Evolutionary conservation across 441 rosid genomes (phyloP), one percentile per base, ranked within the genome.

Genomic region (Euphorbia celastroides): DNA sequence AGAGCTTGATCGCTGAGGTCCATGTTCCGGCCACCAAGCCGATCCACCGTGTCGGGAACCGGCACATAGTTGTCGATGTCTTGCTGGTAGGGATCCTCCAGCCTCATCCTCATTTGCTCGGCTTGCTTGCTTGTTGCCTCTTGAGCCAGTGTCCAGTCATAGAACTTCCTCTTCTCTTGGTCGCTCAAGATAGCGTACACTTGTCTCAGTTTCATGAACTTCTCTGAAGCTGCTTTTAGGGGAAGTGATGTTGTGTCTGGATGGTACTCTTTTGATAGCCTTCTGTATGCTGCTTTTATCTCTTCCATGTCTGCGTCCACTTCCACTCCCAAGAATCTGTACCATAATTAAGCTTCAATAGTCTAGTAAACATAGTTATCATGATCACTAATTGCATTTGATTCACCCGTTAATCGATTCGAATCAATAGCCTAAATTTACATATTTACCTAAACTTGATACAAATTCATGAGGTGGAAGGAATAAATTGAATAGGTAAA

Each of bases 161-260:
- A 92, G 68, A 92, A 92, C 60, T 70, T 78, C 0, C 96, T 76
- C n/a, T 80, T 81, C 86, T 89, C 95, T 1, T 66, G 80, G 6
- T 83, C 44, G 82, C 95, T 85, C 46, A 92, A 25, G 36, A 82
- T 88, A 52, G 85, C 78, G 28, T 92, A 89, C 5, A 89, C 75
- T 69, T 85, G 79, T 73, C 88, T 83, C 13, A 92, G 80, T 73
- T 81, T 89, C 84, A 92, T 69, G 80, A 92, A 92, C 72, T 89
- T 92, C 57, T 86, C 92, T 1, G 91, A 89, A n/a, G 98, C 98
- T 0, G 88, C 68, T 68, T 88, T 81, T 13, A 92, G 71, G 2
- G 98, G 96, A 52, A 92, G 89, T 28, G 96, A 82, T 25, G 96
- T 92, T 26, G 98, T 86, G 84, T 89, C 98, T n/a, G 98, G 98